Evolutionary conservation across 2,329 filamentous ascomycete species (phyloP).

Genomic region (Whalleya microplaca): DNA sequence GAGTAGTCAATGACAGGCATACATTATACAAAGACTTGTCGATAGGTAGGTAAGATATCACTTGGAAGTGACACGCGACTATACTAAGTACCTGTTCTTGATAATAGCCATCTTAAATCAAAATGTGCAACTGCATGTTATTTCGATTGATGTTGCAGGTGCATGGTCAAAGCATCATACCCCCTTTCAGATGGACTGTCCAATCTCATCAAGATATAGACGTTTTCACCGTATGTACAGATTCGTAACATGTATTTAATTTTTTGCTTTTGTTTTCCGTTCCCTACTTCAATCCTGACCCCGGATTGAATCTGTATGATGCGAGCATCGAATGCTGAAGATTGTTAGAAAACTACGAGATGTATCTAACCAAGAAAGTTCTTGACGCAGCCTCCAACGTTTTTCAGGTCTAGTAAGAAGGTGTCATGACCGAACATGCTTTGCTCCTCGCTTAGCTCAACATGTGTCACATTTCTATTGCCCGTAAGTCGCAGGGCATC

Average conservation of each 20-base stretch:
- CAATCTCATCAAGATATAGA: no score
- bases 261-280: neutral
- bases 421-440: conserved; percentile 97
- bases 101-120: no score
- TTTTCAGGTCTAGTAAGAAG: conserved; percentile 88
- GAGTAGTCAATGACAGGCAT: no score
- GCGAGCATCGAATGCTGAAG: neutral
- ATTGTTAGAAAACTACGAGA: neutral
- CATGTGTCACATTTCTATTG: conserved; percentile 80
- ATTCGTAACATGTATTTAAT: no score
- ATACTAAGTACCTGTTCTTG: no score
- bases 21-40: no score
- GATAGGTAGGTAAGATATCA: no score
- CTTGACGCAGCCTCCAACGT: conserved; percentile 83
- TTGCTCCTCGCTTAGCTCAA: conserved; percentile 91
- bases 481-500: conserved; percentile 77
- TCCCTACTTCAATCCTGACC: neutral
- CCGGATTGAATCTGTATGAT: neutral
- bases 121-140: no score
- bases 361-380: conserved; percentile 69
- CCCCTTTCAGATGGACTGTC: neutral
- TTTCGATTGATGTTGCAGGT: no score
- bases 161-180: neutral
- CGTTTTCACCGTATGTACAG: no score
- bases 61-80: no score